Base-by-base conservation (phyloP, 2,329 filamentous ascomycete species). In the Endothia cerciana region DNA sequence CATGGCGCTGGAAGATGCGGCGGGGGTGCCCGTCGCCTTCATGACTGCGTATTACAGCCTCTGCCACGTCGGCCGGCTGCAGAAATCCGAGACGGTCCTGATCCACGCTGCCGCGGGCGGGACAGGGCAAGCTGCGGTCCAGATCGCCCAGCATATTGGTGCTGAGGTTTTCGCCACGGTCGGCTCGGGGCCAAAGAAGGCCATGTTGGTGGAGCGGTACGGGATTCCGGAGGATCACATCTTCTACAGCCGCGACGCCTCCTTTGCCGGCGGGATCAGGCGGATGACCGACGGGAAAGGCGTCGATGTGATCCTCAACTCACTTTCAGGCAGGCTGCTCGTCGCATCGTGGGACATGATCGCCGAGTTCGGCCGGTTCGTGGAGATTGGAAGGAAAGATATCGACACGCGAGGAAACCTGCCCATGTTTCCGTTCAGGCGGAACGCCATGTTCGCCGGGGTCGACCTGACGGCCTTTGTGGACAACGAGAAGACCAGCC, bases 81-180 rank as follows among this genome's bases (percentile, higher is more conserved):
- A 67, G 6, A 62, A 60, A 0, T 72, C 70, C 5, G 69, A 75
- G 59, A 76, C 69, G 1, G 72, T 83, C 4, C 73, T 85, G 1
- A 73, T 85, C 13, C 80, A 82, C 57, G 75, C 75, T 11, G 82
- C 76, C 7, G 76, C 79, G 3, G 79, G 80, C 59, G 74, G 75
- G 0, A 73, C 79, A 38, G 82, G 82, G 0, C 74, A 80, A n/a
- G 79, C 78, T 7, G 82, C 80, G 2, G 69, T 84, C 3, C 72
- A 76, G 7, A 65, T 83, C 11, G 78, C 79, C 3, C 71, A 71
- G 41, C 63, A 72, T 0, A 66, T 74, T 3, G 79, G 76, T 0
- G 77, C 77, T 7, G 74, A 78, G 3, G 71, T 85, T 1, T 82
- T 80, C 66, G 74, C 74, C 3, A 83, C 81, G 0, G 77, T 64